Evolutionary conservation across 2,329 filamentous ascomycete species (phyloP).

Genomic region (Aspergillus costaricaensis): DNA sequence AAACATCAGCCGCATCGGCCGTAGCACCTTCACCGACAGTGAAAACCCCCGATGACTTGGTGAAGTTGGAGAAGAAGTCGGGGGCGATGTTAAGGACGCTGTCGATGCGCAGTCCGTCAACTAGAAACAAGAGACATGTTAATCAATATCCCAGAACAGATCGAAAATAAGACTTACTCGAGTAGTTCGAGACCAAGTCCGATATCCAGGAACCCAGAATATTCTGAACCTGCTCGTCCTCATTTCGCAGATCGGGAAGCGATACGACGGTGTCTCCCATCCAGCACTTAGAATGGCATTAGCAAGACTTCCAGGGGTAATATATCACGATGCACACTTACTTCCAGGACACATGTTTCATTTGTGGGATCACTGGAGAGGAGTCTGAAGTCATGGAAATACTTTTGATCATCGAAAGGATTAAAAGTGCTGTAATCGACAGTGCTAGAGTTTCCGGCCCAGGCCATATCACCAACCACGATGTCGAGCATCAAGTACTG

Average conservation of each 20-base stretch:
- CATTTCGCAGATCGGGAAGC: slow-evolving; percentile 64
- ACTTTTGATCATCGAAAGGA: slow-evolving; percentile 57
- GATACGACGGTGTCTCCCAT: slow-evolving; percentile 53
- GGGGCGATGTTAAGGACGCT: slow-evolving; percentile 51
- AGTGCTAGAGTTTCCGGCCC: slow-evolving; percentile 36
- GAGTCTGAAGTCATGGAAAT: slow-evolving; percentile 61
- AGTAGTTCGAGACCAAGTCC: slow-evolving; percentile 59
- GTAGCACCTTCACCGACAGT: slow-evolving; percentile 51
- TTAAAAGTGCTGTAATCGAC: slow-evolving; percentile 56
- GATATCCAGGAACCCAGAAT: slow-evolving; percentile 61
- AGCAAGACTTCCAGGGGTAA: neutral
- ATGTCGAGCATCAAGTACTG: slow-evolving; percentile 62
- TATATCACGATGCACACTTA: neutral
- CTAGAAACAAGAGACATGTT: slow-evolving; percentile 11
- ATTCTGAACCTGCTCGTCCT: slow-evolving; percentile 49
- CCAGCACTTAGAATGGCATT: slow-evolving; percentile 48
- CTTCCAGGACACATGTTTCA: slow-evolving; percentile 41
- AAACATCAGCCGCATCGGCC: slow-evolving; percentile 41
- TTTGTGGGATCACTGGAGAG: slow-evolving; percentile 53
- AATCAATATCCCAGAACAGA: too few relatives aligned
- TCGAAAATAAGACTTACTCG: slow-evolving; percentile 49
- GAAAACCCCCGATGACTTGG: slow-evolving; percentile 45
- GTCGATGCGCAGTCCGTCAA: slow-evolving; percentile 55
- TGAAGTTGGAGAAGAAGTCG: slow-evolving; percentile 46
- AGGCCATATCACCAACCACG: slow-evolving; percentile 59